Base-by-base conservation (phyloP, 345 rosid genomes). In the Dipteronia dyeriana region DNA sequence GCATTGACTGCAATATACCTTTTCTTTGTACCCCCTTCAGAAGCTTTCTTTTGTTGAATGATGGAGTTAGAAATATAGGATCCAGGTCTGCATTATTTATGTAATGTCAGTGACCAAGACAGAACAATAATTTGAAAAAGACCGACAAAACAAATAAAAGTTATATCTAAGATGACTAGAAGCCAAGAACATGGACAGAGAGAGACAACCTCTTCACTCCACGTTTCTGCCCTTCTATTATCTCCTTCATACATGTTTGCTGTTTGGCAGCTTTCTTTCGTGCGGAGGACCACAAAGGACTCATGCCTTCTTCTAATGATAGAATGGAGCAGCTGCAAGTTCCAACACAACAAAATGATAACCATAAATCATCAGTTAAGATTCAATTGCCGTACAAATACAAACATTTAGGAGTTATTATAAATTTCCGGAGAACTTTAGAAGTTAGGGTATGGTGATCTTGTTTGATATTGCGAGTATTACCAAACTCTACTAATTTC, bases 21-120 rank as follows among this genome's bases (percentile, higher is more conserved):
- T 82, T 87, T 96, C 82, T 87, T 92, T 75, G 85, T 80, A 76
- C 87, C 86, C 80, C 94, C 89, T 75, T 90, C 97, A 65, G 86
- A 53, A 66, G 86, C 78, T 90, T 86, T 88, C 89, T 90, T 93
- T 75, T 84, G 93, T 74, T 85, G 82, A 75, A 63, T 34, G 70
- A 70, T 51, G 16, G 83, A 80, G 79, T 78, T 76, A 70, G 85
- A 79, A 51, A 64, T 71, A 57, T 75, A 73, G 41, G 89, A 82
- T 70, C 79, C 78, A 68, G 90, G 81, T 81, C 99, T 93, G 86
- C 82, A 80, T 26, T n/a, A n/a, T n/a, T n/a, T n/a, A 65, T 8
- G 57, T 10, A 81, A 71, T 19, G 57, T 63, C 76, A 68, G 76
- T 57, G 43, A 75, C 65, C 41, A 73, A 22, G 63, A 38, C 38